A percentile compares a stretch with the other conserved stretches of the same genome.
Evolutionary conservation across 306 rosid species (phyloP).

Genomic region (Rubus parviflorus): DNA sequence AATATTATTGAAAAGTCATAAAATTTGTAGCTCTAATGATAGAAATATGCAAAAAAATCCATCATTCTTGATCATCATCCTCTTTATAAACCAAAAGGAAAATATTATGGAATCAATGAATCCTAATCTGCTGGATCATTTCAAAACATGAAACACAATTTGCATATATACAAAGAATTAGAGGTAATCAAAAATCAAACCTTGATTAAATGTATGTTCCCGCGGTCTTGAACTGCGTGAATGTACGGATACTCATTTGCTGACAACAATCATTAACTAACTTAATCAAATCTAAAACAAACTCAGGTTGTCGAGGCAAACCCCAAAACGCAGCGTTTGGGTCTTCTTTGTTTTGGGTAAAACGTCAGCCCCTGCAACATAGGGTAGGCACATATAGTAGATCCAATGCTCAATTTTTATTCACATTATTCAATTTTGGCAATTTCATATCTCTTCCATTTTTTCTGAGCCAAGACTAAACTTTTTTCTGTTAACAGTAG

Average conservation of each 20-base stretch:
- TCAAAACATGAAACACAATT: too few species aligned
- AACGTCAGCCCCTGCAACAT: neutral
- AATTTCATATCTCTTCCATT: neutral
- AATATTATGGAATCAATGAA: too few species aligned
- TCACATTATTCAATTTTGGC: neutral
- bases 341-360: neutral
- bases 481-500: neutral
- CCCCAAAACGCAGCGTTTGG: constrained; percentile 8
- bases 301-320: neutral
- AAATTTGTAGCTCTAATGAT: too few species aligned
- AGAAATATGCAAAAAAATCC: too few species aligned
- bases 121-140: too few species aligned
- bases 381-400: neutral
- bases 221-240: neutral
- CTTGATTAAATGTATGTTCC: neutral
- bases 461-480: neutral
- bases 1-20: too few species aligned
- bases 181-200: neutral
- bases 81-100: too few species aligned
- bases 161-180: neutral
- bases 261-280: neutral
- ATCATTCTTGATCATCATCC: too few species aligned
- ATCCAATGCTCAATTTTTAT: neutral
- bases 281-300: neutral
- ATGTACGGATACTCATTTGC: neutral